Evolutionary conservation across 2,329 filamentous ascomycete species (phyloP).

Genomic region (Beauveria asiatica): DNA sequence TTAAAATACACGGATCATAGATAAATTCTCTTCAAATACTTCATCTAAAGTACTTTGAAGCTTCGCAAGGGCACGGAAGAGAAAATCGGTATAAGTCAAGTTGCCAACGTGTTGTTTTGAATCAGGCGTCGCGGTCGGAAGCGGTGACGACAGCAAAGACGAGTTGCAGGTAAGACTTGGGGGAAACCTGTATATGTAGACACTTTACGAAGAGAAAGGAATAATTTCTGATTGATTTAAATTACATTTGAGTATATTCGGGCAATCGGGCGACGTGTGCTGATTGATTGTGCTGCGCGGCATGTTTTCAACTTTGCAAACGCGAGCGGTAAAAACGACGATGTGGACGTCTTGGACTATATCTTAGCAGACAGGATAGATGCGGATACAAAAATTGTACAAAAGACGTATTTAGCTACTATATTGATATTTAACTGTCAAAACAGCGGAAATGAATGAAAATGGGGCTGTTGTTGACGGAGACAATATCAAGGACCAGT

Average conservation of each 20-base stretch:
- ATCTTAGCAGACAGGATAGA: background rate
- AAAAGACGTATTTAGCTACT: background rate
- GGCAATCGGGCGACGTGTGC: background rate
- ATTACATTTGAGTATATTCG: background rate
- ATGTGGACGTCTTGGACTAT: background rate
- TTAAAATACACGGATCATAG: background rate
- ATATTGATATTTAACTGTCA: background rate
- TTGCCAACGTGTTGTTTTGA: background rate
- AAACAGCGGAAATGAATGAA: background rate
- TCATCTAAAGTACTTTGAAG: background rate
- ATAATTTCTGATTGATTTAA: background rate
- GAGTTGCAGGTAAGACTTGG: background rate
- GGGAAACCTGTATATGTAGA: background rate
- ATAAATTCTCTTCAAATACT: background rate
- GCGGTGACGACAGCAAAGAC: background rate
- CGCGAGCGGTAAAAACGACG: conserved; percentile 12
- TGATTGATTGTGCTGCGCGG: background rate
- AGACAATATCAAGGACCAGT: conserved; percentile 1
- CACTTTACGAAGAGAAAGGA: background rate
- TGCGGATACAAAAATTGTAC: background rate
- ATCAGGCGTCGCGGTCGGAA: background rate
- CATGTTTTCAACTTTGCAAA: conserved; percentile 1
- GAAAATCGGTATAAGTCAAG: conserved; percentile 10
- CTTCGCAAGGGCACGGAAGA: too few relatives aligned
- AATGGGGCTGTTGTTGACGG: conserved; percentile 8